phyloP scores from a whole-genome alignment of 2,329 filamentous ascomycete species.

The Alternaria viburni region DNA sequence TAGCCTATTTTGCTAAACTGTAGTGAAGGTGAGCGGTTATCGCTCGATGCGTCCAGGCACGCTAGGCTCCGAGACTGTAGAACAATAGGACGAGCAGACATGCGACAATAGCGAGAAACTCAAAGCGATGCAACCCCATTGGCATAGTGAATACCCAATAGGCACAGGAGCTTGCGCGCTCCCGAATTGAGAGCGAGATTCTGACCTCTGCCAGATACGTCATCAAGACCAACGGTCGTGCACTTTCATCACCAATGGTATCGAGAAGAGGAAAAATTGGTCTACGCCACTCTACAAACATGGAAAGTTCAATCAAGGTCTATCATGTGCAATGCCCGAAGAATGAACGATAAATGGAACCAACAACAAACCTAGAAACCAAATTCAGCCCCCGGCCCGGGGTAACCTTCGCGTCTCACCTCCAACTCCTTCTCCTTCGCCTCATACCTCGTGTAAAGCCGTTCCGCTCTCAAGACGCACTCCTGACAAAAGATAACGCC shows the following conservation, averaged over 20 bases:
- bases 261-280: neutral
- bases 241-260: neutral
- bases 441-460: constrained; percentile 16
- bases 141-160: neutral
- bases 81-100: neutral
- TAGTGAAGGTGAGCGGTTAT: neutral
- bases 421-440: neutral
- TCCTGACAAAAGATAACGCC: constrained; percentile 20
- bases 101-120: neutral
- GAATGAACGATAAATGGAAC: neutral
- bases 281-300: neutral
- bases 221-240: neutral
- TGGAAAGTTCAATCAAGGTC: too few species aligned
- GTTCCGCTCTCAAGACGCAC: constrained; percentile 16
- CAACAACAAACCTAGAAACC: neutral
- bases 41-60: neutral
- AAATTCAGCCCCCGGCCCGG: neutral
- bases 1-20: neutral
- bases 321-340: neutral
- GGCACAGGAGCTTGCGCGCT: neutral
- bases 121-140: neutral
- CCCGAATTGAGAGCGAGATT: neutral
- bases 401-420: neutral
- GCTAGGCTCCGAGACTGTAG: neutral
- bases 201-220: neutral